Conservation (phyloP, 2,329 filamentous ascomycete genomes). For the Colletotrichum sp. region DNA sequence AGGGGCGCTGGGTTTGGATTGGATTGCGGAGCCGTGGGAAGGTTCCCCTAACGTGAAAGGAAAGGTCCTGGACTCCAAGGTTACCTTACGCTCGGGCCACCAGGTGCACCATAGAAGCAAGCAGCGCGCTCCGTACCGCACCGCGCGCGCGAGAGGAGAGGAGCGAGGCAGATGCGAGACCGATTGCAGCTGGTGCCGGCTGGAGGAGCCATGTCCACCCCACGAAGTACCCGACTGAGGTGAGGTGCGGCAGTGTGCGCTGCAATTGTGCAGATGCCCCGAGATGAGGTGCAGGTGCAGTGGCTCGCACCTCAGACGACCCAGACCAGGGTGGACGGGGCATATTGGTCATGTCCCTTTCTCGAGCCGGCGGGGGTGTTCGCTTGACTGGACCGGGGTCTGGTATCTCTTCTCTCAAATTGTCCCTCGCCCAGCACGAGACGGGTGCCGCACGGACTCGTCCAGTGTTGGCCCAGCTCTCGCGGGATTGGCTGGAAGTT, state of each 20-base stretch:
- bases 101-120: conserved; percentile 11
- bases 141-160: background rate
- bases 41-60: conserved; percentile 19
- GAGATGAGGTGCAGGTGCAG: background rate
- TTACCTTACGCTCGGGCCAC: conserved; percentile 16
- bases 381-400: background rate
- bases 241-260: background rate
- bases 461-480: background rate
- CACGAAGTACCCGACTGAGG: background rate
- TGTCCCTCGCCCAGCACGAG: background rate
- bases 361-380: background rate
- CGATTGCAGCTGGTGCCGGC: background rate
- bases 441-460: conserved; percentile 7
- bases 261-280: background rate
- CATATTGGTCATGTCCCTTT: background rate
- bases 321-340: background rate
- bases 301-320: conserved; percentile 1
- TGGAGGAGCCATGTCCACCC: background rate
- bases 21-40: conserved; percentile 18
- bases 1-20: conserved; percentile 7
- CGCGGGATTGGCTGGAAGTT: conserved; percentile 18
- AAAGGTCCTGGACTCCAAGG: conserved; percentile 15
- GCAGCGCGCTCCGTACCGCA: background rate
- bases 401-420: background rate
- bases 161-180: background rate